Conservation (phyloP, 495 filamentous ascomycete species). For the Neurospora sp. region DNA sequence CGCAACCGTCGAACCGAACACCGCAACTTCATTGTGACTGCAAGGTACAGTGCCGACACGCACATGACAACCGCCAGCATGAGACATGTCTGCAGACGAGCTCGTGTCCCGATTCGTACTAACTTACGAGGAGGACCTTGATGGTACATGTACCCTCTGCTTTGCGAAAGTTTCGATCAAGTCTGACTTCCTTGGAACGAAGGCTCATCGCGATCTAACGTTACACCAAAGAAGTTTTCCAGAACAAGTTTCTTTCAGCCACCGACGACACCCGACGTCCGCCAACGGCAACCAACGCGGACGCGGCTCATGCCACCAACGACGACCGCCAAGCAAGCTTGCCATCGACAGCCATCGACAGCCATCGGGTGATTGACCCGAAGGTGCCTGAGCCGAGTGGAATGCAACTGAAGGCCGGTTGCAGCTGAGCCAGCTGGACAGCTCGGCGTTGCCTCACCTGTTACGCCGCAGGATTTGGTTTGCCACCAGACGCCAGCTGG, state of each 20-base stretch:
- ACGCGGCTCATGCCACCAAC: background rate
- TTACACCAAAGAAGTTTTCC: background rate
- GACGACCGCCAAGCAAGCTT: background rate
- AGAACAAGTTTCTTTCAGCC: background rate
- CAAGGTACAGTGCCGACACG: background rate
- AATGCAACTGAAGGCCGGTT: background rate
- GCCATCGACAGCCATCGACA: background rate
- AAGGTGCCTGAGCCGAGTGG: background rate
- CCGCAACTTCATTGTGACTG: background rate
- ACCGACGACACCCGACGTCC: background rate
- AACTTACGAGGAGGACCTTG: background rate
- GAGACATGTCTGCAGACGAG: background rate
- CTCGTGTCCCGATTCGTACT: background rate
- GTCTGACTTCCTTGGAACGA: background rate
- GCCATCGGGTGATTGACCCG: background rate
- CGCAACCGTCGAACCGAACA: background rate
- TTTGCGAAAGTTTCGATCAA: background rate
- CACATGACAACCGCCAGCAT: background rate
- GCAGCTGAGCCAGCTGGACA: background rate
- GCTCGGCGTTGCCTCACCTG: background rate
- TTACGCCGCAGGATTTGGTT: background rate
- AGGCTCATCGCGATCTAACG: background rate
- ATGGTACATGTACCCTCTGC: background rate
- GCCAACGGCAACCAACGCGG: background rate
- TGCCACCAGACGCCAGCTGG: background rate